A percentile compares a stretch with the other conserved stretches of the same genome.
Evolutionary conservation across 768 basidiomycete genomes (phyloP).

Genomic region (Clitopilus hobsonii): DNA sequence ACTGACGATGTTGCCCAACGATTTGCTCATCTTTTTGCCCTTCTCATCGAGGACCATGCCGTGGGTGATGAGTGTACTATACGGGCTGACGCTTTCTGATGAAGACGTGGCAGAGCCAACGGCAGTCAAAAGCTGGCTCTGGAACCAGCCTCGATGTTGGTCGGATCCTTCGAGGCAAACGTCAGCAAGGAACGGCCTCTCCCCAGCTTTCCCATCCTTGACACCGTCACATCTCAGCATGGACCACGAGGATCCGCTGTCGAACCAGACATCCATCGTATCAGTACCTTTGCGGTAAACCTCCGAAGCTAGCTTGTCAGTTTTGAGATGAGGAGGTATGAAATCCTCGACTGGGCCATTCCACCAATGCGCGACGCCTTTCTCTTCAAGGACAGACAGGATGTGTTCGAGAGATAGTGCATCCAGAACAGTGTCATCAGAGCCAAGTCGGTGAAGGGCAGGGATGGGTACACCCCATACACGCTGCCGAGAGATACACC

Average conservation of each 20-base stretch:
- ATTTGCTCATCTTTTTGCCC: slow-evolving; percentile 98
- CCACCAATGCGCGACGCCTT: slow-evolving; percentile 91
- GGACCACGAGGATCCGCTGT: slow-evolving; percentile 94
- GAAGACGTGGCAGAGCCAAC: slow-evolving; percentile 43
- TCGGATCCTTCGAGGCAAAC: slow-evolving; percentile 94
- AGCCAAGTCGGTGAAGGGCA: slow-evolving; percentile 63
- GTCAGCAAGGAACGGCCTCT: slow-evolving; percentile 54
- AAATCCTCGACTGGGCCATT: slow-evolving; percentile 80
- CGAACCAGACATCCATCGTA: slow-evolving; percentile 99
- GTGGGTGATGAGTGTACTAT: slow-evolving; percentile 83
- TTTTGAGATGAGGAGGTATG: slow-evolving; percentile 54
- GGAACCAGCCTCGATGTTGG: slow-evolving; percentile 99
- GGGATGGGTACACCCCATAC: slow-evolving; percentile 98
- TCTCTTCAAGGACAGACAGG: slow-evolving; percentile 62
- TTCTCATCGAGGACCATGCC: slow-evolving; percentile 92
- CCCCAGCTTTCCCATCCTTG: slow-evolving; percentile 15
- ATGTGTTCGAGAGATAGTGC: slow-evolving; percentile 67
- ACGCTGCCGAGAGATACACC: slow-evolving; percentile 98
- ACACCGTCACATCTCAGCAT: slow-evolving; percentile 48
- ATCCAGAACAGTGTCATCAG: slow-evolving; percentile 63
- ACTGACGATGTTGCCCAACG: slow-evolving; percentile 84
- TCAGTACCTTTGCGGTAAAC: slow-evolving; percentile 80
- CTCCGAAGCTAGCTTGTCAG: slow-evolving; percentile 36
- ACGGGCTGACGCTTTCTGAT: slow-evolving; percentile 45
- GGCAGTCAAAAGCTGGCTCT: slow-evolving; percentile 86